Evolutionary conservation across 2,329 filamentous ascomycete species (phyloP).

Genomic region (Colletotrichum cordylinicola): DNA sequence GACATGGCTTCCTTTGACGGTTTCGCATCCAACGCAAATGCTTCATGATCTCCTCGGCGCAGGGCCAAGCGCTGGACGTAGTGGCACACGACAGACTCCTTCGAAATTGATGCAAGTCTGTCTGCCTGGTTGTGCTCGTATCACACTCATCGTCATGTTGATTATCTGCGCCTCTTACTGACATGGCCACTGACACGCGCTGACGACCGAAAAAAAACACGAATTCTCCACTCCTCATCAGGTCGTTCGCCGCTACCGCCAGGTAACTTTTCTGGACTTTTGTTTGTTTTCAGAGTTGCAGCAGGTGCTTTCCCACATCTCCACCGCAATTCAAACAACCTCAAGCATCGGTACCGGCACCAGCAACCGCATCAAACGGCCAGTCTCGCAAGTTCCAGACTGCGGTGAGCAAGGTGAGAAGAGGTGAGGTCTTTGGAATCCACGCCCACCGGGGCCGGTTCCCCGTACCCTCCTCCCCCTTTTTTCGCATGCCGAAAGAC

Average conservation of each 20-base stretch:
- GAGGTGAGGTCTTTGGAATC: background rate
- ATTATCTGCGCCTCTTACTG: background rate
- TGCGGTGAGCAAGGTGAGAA: background rate
- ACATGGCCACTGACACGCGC: constrained; percentile 2
- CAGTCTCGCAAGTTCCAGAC: background rate
- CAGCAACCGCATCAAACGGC: background rate
- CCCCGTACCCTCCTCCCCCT: background rate
- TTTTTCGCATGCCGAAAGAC: constrained; percentile 12
- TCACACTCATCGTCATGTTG: background rate
- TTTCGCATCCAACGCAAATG: background rate
- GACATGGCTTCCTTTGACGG: background rate
- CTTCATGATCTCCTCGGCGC: background rate
- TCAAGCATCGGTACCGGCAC: background rate
- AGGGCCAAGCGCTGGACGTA: background rate
- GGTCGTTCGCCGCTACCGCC: background rate
- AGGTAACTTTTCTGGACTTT: background rate
- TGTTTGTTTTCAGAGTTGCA: background rate
- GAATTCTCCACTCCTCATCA: background rate
- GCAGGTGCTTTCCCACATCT: background rate
- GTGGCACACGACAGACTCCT: background rate
- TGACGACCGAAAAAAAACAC: background rate
- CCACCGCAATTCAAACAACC: background rate
- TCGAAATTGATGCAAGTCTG: background rate
- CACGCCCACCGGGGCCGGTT: background rate
- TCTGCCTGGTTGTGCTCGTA: constrained; percentile 3